Evolutionary conservation across 345 rosid species (phyloP).

Genomic region (Sapria himalayana): DNA sequence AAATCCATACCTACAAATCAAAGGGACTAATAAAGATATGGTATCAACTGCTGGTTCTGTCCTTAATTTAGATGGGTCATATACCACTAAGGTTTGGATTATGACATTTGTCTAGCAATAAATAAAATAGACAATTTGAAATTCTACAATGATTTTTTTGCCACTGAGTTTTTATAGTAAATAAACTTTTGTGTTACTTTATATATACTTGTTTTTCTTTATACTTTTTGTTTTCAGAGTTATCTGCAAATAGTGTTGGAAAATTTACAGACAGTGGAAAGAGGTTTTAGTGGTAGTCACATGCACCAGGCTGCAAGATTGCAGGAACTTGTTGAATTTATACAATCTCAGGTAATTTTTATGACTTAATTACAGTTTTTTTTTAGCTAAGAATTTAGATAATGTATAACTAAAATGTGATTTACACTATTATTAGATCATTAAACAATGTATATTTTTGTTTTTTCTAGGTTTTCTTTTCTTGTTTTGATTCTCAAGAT

Average conservation of each 20-base stretch:
- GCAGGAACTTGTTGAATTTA: constrained; percentile 78
- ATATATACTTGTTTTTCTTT: neutral
- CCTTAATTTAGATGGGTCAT: constrained; percentile 73
- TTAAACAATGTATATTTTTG: too few relatives aligned
- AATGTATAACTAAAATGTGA: too few relatives aligned
- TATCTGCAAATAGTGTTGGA: constrained; percentile 84
- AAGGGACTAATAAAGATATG: constrained; percentile 87
- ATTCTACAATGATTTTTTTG: too few relatives aligned
- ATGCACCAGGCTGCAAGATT: constrained; percentile 60
- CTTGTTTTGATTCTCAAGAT: too few relatives aligned
- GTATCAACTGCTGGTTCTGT: constrained; percentile 86
- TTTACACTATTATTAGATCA: too few relatives aligned
- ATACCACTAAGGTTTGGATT: constrained; percentile 72
- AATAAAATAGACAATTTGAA: too few relatives aligned
- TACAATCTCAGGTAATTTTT: constrained; percentile 67
- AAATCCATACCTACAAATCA: constrained; percentile 75
- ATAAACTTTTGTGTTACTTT: neutral
- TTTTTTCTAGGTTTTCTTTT: too few relatives aligned
- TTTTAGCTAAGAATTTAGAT: too few relatives aligned
- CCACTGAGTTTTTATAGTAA: too few relatives aligned
- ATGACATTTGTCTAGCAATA: neutral
- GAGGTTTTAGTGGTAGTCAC: constrained; percentile 60
- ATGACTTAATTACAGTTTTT: too few relatives aligned
- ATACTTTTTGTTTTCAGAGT: constrained; percentile 23
- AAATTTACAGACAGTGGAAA: constrained; percentile 44